Evolutionary conservation across 2,329 filamentous ascomycete genomes (phyloP).

Genomic region (Dothideomycetidae sp.): DNA sequence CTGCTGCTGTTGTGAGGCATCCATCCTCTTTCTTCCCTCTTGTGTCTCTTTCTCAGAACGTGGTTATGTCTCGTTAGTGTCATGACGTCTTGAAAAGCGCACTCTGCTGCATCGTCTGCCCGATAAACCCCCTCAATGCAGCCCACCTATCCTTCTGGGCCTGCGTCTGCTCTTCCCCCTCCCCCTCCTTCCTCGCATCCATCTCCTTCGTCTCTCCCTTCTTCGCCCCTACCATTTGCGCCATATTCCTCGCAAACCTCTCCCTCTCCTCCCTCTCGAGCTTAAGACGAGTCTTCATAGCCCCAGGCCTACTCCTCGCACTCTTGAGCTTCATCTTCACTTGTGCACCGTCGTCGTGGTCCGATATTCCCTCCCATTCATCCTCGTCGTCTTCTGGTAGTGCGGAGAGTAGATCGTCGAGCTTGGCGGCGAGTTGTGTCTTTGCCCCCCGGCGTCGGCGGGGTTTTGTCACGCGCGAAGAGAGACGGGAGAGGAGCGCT

Average conservation of each 20-base stretch:
- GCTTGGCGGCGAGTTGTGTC: slow-evolving; percentile 64
- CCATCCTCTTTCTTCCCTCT: too few species aligned
- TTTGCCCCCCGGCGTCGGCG: slow-evolving; percentile 45
- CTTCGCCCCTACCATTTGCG: slow-evolving; percentile 42
- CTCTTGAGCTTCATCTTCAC: slow-evolving; percentile 61
- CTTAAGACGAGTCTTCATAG: slow-evolving; percentile 69
- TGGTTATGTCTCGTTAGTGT: too few species aligned
- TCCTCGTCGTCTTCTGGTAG: slow-evolving; percentile 31
- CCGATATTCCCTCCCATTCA: slow-evolving; percentile 23
- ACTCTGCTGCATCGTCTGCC: slow-evolving; percentile 78
- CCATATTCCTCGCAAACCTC: slow-evolving; percentile 72
- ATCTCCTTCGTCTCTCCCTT: slow-evolving; percentile 13
- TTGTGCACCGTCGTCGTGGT: slow-evolving; percentile 26
- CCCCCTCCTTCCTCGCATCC: slow-evolving; percentile 16
- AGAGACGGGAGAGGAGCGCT: slow-evolving; percentile 61
- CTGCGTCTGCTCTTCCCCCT: slow-evolving; percentile 14
- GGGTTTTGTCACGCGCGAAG: slow-evolving; percentile 39
- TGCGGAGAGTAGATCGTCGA: slow-evolving; percentile 63
- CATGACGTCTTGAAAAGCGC: slow-evolving; percentile 46
- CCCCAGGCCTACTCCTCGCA: slow-evolving; percentile 59
- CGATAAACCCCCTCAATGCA: slow-evolving; percentile 69
- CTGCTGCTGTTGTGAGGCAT: too few species aligned
- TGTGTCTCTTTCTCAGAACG: too few species aligned
- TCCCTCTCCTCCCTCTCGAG: slow-evolving; percentile 69
- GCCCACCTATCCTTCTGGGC: slow-evolving; percentile 53